These are phyloP conservation scores for Phyllosticta capitalensis DNA, from an alignment of 2,329 filamentous ascomycete species.

Conservation along the genomic window DNA sequence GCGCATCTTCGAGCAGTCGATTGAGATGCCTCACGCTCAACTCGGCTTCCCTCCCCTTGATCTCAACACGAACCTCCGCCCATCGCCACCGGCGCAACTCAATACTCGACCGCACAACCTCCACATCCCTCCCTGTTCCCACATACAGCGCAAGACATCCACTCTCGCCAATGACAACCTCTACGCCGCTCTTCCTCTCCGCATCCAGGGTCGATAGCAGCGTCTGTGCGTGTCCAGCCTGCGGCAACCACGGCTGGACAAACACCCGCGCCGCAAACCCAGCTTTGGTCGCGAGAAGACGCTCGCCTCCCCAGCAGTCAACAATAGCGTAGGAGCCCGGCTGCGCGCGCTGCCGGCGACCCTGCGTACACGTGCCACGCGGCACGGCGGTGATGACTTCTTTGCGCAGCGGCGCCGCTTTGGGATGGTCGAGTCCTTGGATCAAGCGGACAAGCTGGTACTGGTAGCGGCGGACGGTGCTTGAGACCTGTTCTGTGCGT, in stretches of 20 bases:
- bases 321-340: slow-evolving; percentile 12
- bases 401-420: slow-evolving; percentile 11
- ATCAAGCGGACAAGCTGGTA: slow-evolving; percentile 10
- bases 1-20: not conserved
- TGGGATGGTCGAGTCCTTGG: slow-evolving; percentile 13
- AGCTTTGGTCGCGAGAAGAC: not conserved
- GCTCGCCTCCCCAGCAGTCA: slow-evolving; percentile 10
- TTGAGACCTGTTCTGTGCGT: not conserved
- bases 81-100: not conserved
- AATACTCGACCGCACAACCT: not conserved
- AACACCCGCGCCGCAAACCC: not conserved
- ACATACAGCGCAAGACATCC: not conserved
- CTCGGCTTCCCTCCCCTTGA: not conserved
- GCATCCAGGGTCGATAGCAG: slow-evolving; percentile 10
- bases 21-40: not conserved
- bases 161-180: not conserved
- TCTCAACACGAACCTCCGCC: not conserved
- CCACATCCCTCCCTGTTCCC: not conserved
- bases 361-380: slow-evolving; percentile 4
- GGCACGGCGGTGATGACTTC: slow-evolving; percentile 9
- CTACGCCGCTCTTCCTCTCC: not conserved
- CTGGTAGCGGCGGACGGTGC: not conserved
- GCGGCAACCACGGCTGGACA: not conserved
- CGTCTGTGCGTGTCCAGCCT: not conserved
- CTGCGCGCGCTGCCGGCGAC: slow-evolving; percentile 10